Percentiles rank a stretch among this genome's conserved stretches.
Conservation (phyloP, 2,329 filamentous ascomycete genomes). For the Pseudocercospora cruenta region DNA sequence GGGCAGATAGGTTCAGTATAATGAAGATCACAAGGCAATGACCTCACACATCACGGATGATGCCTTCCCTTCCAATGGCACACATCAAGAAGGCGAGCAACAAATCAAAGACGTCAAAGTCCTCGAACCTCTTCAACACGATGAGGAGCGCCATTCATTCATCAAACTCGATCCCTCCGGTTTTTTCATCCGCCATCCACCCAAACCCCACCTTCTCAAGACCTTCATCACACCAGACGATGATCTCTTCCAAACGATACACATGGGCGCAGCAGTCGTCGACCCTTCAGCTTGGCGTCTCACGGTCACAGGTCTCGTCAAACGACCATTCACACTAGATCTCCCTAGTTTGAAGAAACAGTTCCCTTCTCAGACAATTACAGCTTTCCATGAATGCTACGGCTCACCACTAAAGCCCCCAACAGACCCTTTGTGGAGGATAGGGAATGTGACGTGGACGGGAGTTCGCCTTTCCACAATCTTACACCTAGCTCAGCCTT, state of each 20-base stretch:
- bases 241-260: conserved; percentile 43
- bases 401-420: conserved; percentile 41
- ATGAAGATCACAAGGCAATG: neutral
- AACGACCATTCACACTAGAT: conserved; percentile 34
- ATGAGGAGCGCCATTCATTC: neutral
- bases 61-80: neutral
- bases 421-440: conserved; percentile 35
- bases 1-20: no score
- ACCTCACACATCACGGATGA: neutral
- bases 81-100: neutral
- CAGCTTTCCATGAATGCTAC: conserved; percentile 44
- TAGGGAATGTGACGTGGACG: conserved; percentile 44
- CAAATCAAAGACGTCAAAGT: neutral
- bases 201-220: conserved; percentile 5
- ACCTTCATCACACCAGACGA: conserved; percentile 9
- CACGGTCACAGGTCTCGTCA: conserved; percentile 39
- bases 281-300: conserved; percentile 37
- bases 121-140: neutral
- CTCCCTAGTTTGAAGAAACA: conserved; percentile 31
- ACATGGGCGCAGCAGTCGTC: conserved; percentile 41
- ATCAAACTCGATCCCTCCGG: neutral
- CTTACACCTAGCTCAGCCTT: conserved; percentile 29
- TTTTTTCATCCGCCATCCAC: conserved; percentile 16
- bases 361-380: conserved; percentile 35
- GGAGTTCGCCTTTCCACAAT: conserved; percentile 37